Evolutionary conservation across 805 yeast species (phyloP), one percentile per base, ranked within the genome.

Genomic region (Yamadazyma paraphyllophila): DNA sequence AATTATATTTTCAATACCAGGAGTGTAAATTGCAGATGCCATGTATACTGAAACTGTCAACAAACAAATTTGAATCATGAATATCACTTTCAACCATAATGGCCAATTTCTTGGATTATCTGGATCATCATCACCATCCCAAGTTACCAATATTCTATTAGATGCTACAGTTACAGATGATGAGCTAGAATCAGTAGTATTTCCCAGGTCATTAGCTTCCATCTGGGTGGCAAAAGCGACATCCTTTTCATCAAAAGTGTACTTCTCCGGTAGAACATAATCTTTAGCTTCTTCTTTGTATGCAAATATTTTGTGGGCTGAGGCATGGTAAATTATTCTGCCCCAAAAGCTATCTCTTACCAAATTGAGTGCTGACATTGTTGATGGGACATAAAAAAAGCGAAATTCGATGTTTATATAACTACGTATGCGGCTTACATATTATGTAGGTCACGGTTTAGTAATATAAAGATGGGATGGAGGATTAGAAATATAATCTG

Each of bases 21-120:
- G 85, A 0, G 83, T 73, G 48, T 76, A 72, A 31, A 80, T 67
- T 2, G 85, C 77, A 0, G 84, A 70, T 8, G 80, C 82, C 68
- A 78, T 76, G 46, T 81, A 80, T 0, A 78, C 76, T 3, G 81
- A 85, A 33, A 44, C 44, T 26, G 53, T 45, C 15, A 46, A 50
- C 32, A 43, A 43, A 34, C 44, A 35, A 12, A 50, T 42, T 36
- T 45, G 39, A 9, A 73, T 61, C 3, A 73, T 56, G 37, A 76
- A 66, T 25, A 76, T 41, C 2, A 59, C 30, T 54, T 76, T 78
- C 41, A 70, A 66, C 29, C 47, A 39, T 0, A 56, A 24, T 0
- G 81, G 66, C 88, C 88, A 82, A 55, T 80, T 80, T 15, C 63
- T 56, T 1, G 88, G 88, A 50, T 77, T 64, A 46, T 76, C 81